Conservation (phyloP, 2,329 filamentous ascomycete genomes). For the Periconia sp. region DNA sequence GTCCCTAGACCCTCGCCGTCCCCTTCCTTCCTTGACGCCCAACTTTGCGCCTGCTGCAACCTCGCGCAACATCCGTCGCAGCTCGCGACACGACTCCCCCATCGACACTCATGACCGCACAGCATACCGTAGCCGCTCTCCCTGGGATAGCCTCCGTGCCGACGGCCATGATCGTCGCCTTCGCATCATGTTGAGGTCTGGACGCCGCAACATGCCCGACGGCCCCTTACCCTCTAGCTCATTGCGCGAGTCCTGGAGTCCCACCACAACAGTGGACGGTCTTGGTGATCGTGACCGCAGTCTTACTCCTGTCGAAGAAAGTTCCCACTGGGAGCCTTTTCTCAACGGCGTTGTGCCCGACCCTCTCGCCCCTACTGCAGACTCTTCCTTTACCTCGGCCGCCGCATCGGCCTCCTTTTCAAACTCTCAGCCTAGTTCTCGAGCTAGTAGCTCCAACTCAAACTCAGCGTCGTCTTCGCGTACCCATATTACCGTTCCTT, state of each 20-base stretch:
- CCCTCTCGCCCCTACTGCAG: conserved; percentile 74
- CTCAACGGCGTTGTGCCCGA: conserved; percentile 80
- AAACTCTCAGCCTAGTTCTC: conserved; percentile 37
- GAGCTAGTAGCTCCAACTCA: conserved; percentile 53
- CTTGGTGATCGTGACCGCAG: conserved; percentile 84
- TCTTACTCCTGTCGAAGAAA: conserved; percentile 62
- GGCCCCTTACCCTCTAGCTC: conserved; percentile 40
- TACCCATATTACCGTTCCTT: conserved; percentile 43
- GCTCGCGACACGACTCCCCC: conserved; percentile 2
- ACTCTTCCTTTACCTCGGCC: conserved; percentile 79
- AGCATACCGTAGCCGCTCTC: conserved; percentile 9
- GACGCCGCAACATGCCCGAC: conserved; percentile 40
- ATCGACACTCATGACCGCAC: conserved; percentile 1
- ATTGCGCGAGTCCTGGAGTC: conserved; percentile 42
- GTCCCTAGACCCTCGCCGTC: conserved; percentile 12
- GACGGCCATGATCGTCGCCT: not conserved
- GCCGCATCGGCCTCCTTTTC: conserved; percentile 56
- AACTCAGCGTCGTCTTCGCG: conserved; percentile 42
- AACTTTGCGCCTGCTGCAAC: conserved; percentile 38
- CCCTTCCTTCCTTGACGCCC: conserved; percentile 35
- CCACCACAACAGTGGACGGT: conserved; percentile 60
- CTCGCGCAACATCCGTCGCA: conserved; percentile 11
- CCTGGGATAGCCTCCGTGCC: conserved; percentile 1
- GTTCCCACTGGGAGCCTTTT: conserved; percentile 75
- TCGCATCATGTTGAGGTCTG: conserved; percentile 25